Evolutionary conservation across 2,329 filamentous ascomycete species (phyloP), one percentile per base, ranked within the genome.

Genomic region (Botrytis elliptica): DNA sequence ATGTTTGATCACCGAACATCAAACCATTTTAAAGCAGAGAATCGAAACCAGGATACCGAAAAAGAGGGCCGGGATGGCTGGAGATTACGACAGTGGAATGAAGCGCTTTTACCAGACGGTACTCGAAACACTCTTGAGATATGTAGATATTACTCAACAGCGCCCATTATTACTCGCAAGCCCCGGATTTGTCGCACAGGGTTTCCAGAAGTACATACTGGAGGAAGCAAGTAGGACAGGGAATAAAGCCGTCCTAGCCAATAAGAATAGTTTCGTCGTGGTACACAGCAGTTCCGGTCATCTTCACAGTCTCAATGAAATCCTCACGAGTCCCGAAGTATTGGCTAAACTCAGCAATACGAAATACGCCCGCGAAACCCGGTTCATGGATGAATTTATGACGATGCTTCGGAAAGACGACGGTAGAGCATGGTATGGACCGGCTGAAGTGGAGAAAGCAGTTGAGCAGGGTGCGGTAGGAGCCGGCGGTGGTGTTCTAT

Each of bases 381-480:
- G 87, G 55, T 86, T 93, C 75, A 94, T 99, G 90, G 94, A 98
- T 79, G 89, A 90, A 63, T 94, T 98, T 81, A 90, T 92, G 78
- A 88, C 90, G 0, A 86, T 93, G 75, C 85, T 99, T 74, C 90
- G 95, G 70, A 89, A 89, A 74, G 95, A 98, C 76, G 95, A 98
- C 77, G 93, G 93, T 4, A 89, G 92, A 73, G 95, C 95, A 3
- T 97, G 95, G 88, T 99, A 99, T 82, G 96, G 96, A 0, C 89
- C 92, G 0, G 88, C 86, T 22, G 93, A 97, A 71, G 94, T 97
- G 3, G 90, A 93, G 80, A 89, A 88, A 75, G 95, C 95, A 0
- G 91, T 98, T 6, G 90, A 90, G 18, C 93, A 96, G 78, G 95
- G 95, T 1, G 96, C 95, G 0, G 94, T 98, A 0, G 95, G 95